A percentile compares a stretch with the other conserved stretches of the same genome.
Evolutionary conservation across 2,329 filamentous ascomycete species (phyloP).

Genomic region (Verticillium tricorpus): DNA sequence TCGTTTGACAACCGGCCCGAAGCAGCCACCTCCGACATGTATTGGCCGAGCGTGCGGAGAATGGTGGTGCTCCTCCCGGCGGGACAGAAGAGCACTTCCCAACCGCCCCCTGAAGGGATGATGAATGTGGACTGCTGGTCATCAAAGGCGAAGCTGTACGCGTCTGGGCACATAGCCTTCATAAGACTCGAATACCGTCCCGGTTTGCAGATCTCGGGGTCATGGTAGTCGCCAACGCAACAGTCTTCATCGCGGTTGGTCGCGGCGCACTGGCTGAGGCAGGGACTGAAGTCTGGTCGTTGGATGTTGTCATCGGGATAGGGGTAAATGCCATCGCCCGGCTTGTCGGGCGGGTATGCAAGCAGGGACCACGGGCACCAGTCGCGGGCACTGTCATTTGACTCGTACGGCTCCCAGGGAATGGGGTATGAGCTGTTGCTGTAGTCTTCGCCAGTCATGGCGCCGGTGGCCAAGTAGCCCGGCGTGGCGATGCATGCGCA

Average conservation of each 20-base stretch:
- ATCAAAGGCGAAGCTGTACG: constrained; percentile 72
- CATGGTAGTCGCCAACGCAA: constrained; percentile 66
- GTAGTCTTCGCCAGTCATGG: constrained; percentile 51
- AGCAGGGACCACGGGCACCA: constrained; percentile 85
- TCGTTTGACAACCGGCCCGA: constrained; percentile 32
- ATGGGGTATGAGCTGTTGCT: constrained; percentile 63
- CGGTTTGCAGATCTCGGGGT: constrained; percentile 59
- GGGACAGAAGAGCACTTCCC: constrained; percentile 76
- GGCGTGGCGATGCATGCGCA: constrained; percentile 70
- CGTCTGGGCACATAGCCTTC: constrained; percentile 76
- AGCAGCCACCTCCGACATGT: constrained; percentile 43
- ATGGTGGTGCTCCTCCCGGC: constrained; percentile 56
- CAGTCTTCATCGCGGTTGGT: constrained; percentile 65
- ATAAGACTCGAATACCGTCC: constrained; percentile 64
- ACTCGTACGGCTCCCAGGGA: constrained; percentile 59
- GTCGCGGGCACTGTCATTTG: constrained; percentile 49
- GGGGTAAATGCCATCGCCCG: constrained; percentile 71
- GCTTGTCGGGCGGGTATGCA: constrained; percentile 60
- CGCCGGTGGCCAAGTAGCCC: constrained; percentile 52
- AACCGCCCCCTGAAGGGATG: constrained; percentile 65
- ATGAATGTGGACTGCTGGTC: constrained; percentile 57
- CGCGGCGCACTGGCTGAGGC: constrained; percentile 71
- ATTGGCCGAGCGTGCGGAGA: constrained; percentile 42
- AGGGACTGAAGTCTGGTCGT: constrained; percentile 71
- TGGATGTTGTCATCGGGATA: constrained; percentile 73